Evolutionary conservation across 192 early-diverging fungal genomes (phyloP).

Genomic region (Entophlyctis luteolus): DNA sequence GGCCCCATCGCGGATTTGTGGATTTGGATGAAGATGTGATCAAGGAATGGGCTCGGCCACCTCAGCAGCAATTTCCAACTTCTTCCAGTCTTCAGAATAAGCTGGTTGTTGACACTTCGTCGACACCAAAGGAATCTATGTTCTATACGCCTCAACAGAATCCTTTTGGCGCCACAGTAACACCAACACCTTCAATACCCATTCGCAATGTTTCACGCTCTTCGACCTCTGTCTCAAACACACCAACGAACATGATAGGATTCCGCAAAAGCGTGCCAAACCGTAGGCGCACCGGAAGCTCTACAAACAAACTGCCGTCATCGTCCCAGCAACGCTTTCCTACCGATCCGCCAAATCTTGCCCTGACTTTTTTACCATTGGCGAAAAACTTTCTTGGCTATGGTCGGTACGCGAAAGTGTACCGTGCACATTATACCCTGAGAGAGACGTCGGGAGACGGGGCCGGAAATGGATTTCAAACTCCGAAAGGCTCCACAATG

Average conservation of each 20-base stretch:
- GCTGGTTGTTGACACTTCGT: too few species aligned
- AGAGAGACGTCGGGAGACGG: not conserved
- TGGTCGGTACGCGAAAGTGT: slow-evolving; percentile 47
- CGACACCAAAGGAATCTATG: too few species aligned
- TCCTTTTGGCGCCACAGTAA: not conserved
- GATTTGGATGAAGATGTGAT: slow-evolving; percentile 29
- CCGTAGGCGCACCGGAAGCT: slow-evolving; percentile 1
- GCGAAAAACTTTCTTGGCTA: slow-evolving; percentile 50
- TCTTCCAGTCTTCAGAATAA: too few species aligned
- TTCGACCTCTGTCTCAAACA: not conserved
- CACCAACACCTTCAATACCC: not conserved
- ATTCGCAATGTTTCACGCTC: not conserved
- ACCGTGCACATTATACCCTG: slow-evolving; percentile 35
- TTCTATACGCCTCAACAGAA: not conserved
- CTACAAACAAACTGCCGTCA: too few species aligned
- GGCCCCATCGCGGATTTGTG: slow-evolving; percentile 33
- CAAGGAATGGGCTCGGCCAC: not conserved
- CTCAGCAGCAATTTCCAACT: too few species aligned
- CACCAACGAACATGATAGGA: not conserved
- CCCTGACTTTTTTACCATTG: slow-evolving; percentile 46
- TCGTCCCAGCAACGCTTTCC: too few species aligned
- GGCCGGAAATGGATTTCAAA: too few species aligned
- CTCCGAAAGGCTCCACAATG: too few species aligned
- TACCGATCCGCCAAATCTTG: slow-evolving; percentile 33
- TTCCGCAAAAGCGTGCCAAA: slow-evolving; percentile 11